Evolutionary conservation across 192 early-diverging fungal species (phyloP).

Genomic region (Coemansia sp.): DNA sequence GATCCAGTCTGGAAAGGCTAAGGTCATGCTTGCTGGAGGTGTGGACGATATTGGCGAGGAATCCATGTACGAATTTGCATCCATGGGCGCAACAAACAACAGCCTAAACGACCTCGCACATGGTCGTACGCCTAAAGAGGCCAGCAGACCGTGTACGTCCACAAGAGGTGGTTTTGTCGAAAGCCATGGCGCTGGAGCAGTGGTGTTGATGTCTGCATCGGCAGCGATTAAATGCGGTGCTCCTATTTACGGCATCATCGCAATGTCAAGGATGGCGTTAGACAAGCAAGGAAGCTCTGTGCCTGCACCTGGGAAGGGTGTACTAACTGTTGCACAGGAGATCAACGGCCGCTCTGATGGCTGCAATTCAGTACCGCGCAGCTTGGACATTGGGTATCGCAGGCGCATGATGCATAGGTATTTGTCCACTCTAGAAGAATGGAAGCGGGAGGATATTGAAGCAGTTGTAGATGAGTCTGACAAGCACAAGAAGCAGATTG

Average conservation of each 20-base stretch:
- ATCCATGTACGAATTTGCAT: slow-evolving; percentile 84
- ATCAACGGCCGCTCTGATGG: slow-evolving; percentile 29
- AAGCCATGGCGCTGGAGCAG: slow-evolving; percentile 82
- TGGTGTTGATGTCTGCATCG: slow-evolving; percentile 81
- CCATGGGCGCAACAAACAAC: slow-evolving; percentile 87
- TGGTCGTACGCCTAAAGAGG: slow-evolving; percentile 83
- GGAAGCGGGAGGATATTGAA: neutral
- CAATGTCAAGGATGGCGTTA: slow-evolving; percentile 79
- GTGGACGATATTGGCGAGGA: slow-evolving; percentile 90
- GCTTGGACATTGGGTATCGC: slow-evolving; percentile 83
- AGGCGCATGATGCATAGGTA: slow-evolving; percentile 64
- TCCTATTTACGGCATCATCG: slow-evolving; percentile 87
- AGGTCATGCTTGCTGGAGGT: slow-evolving; percentile 85
- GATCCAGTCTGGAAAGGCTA: slow-evolving; percentile 83
- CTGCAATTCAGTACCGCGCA: slow-evolving; percentile 48
- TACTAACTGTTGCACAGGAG: slow-evolving; percentile 85
- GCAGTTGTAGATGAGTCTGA: slow-evolving; percentile 53
- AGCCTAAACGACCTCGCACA: slow-evolving; percentile 49
- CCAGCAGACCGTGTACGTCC: slow-evolving; percentile 87
- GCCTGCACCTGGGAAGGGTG: slow-evolving; percentile 89
- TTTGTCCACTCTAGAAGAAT: neutral
- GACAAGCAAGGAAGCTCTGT: slow-evolving; percentile 92
- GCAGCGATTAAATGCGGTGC: slow-evolving; percentile 86
- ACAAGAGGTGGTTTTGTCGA: slow-evolving; percentile 91
- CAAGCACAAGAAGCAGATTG: neutral